Evolutionary conservation across 148 eudicot genomes (phyloP).

Genomic region (Camellia granthamiana): DNA sequence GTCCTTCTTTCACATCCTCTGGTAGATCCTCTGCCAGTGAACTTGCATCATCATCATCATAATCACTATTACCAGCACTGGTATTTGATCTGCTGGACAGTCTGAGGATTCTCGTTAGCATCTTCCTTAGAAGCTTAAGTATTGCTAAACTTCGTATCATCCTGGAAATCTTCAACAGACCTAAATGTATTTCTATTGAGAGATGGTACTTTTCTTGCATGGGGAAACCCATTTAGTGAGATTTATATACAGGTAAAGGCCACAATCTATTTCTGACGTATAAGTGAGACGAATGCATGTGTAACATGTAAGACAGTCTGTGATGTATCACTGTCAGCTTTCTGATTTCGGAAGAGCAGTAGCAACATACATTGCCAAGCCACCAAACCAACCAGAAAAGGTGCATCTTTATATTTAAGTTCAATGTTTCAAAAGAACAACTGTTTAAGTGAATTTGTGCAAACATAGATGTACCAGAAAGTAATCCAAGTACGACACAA

Average conservation of each 20-base stretch:
- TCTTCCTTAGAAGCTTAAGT: conserved; percentile 6
- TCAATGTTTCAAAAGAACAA: no score
- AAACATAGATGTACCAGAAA: no score
- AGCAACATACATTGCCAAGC: neutral
- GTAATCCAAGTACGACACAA: neutral
- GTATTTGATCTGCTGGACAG: neutral
- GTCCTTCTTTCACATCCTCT: conserved; percentile 30
- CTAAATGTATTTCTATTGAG: neutral
- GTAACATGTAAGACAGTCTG: neutral
- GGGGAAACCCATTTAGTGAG: neutral
- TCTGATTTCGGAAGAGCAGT: neutral
- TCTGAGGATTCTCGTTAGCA: neutral
- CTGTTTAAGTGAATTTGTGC: no score
- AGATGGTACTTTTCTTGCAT: neutral
- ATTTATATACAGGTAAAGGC: neutral
- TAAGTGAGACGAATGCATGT: conserved; percentile 7
- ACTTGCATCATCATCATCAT: conserved; percentile 1
- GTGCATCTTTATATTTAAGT: no score
- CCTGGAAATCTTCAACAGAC: neutral
- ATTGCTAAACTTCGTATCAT: neutral
- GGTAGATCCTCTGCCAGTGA: conserved; percentile 12
- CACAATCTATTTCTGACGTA: neutral
- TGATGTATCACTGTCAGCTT: conserved; percentile 2
- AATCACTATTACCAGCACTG: neutral
- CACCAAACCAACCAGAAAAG: neutral